Conservation (phyloP, 78 protist species). For the Speleostelium caveatum region DNA sequence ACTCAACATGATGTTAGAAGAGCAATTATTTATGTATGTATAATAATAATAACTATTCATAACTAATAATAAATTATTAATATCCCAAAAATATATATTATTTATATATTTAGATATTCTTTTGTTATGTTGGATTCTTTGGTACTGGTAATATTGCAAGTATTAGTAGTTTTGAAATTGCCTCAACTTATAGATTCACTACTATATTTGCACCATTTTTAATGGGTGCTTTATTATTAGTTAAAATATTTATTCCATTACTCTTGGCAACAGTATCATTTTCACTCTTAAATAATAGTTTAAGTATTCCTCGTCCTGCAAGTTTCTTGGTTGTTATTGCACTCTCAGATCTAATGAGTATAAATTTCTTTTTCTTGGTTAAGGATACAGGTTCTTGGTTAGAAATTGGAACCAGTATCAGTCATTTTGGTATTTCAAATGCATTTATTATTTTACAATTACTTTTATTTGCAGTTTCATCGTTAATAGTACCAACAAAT, state of each 20-base stretch:
- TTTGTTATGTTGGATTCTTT: slow-evolving; percentile 88
- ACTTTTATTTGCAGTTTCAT: slow-evolving; percentile 57
- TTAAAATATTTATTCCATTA: slow-evolving; percentile 86
- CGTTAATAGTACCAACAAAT: slow-evolving; percentile 43
- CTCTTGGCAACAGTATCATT: slow-evolving; percentile 68
- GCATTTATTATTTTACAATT: slow-evolving; percentile 80
- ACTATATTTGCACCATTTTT: slow-evolving; percentile 87
- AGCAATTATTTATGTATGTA: slow-evolving; percentile 79
- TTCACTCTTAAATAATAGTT: slow-evolving; percentile 37
- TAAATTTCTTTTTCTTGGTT: slow-evolving; percentile 93
- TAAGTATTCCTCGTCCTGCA: slow-evolving; percentile 47
- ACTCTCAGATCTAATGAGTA: slow-evolving; percentile 85
- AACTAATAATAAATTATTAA: background rate
- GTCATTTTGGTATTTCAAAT: slow-evolving; percentile 89
- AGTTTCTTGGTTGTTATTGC: slow-evolving; percentile 81
- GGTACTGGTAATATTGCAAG: slow-evolving; percentile 96
- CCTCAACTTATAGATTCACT: slow-evolving; percentile 79
- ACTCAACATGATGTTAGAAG: slow-evolving; percentile 77
- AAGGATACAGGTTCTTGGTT: slow-evolving; percentile 91
- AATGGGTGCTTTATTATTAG: slow-evolving; percentile 82
- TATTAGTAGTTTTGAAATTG: slow-evolving; percentile 84
- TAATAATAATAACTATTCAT: background rate
- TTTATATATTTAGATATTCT: slow-evolving; percentile 45
- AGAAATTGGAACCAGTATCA: slow-evolving; percentile 88
- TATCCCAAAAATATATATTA: background rate